Evolutionary conservation across 495 filamentous ascomycete species (phyloP), one percentile per base, ranked within the genome.

Genomic region (Tuber aestivum): DNA sequence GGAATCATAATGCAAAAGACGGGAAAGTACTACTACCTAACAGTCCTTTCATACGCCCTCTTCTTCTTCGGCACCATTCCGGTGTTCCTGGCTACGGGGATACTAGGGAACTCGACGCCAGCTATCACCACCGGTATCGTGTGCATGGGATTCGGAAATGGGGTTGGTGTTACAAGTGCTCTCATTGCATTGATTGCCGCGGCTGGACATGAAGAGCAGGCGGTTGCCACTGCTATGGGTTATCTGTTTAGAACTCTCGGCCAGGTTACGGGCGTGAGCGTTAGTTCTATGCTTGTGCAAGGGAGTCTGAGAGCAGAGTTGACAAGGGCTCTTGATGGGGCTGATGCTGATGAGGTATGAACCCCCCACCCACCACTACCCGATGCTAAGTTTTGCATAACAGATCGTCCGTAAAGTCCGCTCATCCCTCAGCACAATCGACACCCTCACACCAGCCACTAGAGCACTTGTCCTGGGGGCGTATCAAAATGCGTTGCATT

Each of bases 201-300:
- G 79, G 87, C 91, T 0, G 84, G 87, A 12, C 86, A 84, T 0
- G 87, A 88, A 56, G 92, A 95, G 77, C 90, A 93, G 75, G 93
- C 93, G 0, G 87, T 96, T 4, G 91, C 90, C 4, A 94, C 93
- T 20, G 94, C 94, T 2, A 94, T 92, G 83, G 92, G 90, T 2
- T 97, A 96, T 83, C 88, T 96, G 3, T 97, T 97, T 87, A 90
- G 94, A 6, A 91, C 91, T 7, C 85, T 96, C 16, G 94, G 94
- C n/a, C 90, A 89, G 6, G 90, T 93, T 14, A 87, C 92, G 32
- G 92, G 93, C 14, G 83, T 96, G 50, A 91, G 91, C 37, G 82
- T 93, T 38, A 87, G 89, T 21, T 88, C 92, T 0, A 94, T 91
- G 3, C 87, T 93, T 23, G 87, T 93, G 27, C 94, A 97, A 82